Evolutionary conservation across 2,329 filamentous ascomycete species (phyloP), one percentile per base, ranked within the genome.

Genomic region (Diaporthe velutina): DNA sequence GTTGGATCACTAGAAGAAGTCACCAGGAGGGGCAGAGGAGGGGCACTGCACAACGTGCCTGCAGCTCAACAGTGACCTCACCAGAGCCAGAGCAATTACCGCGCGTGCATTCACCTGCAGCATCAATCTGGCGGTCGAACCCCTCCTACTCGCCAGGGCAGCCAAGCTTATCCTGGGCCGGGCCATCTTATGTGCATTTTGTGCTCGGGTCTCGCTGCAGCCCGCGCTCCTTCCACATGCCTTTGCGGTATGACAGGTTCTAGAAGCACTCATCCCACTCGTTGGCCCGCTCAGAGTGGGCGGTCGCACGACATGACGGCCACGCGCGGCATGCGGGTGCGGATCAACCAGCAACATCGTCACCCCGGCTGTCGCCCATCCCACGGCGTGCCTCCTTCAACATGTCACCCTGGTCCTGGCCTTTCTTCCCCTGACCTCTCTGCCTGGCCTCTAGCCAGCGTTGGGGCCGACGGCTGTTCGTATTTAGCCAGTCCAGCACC

Each of bases 341-440:
- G n/a, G 45, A 22, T 67, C 8, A 5, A 67, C 30, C 45, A 30
- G 40, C 12, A 35, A 17, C 42, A 50, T 66, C 28, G 35, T 12
- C 61, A 67, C 12, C 64, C 45, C 64, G 64, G 45, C 45, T 38
- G 13, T 67, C 64, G 64, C 45, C n/a, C 42, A 38, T 67, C 64
- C 42, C 45, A 33, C 12, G 28, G 10, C 42, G 5, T 66, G 42
- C 42, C 13, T 13, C 3, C 61, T 35, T 48, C 19, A 33, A 25
- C n/a, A 25, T 25, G 2, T 19, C 22, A 28, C 38, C 58, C 58
- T 61, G n/a, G n/a, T 17, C 22, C 50, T 28, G n/a, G 50, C 50
- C 12, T n/a, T 52, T 13, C 12, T 19, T 30, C 10, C 58, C 38
- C 58, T 42, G 57, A 40, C 19, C 58, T 28, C 58, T 28, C 25